phyloP scores from a whole-genome alignment of 2,329 filamentous ascomycete genomes.

The Trichophyton rubrum region DNA sequence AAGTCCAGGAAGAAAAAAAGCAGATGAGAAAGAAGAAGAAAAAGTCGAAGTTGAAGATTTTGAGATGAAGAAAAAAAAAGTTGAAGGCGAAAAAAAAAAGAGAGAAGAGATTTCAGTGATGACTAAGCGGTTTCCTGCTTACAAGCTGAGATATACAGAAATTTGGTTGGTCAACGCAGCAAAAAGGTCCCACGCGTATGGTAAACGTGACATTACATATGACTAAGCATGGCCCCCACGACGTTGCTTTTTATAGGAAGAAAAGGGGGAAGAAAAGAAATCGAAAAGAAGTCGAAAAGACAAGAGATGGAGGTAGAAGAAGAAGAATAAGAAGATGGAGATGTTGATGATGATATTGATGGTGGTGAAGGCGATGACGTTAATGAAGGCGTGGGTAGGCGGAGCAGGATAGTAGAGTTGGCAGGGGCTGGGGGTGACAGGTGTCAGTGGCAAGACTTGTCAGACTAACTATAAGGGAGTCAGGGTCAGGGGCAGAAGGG shows the following conservation, averaged over 20 bases:
- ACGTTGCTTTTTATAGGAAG: background rate
- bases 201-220: background rate
- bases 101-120: background rate
- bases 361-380: no score
- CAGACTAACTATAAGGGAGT: background rate
- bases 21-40: slow-evolving; percentile 3
- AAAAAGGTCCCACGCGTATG: background rate
- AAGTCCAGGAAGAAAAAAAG: background rate
- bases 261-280: background rate
- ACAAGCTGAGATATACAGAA: background rate
- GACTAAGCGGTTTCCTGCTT: background rate
- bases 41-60: background rate
- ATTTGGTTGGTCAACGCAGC: background rate
- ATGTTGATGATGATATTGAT: background rate
- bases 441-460: background rate
- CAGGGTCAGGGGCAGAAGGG: background rate
- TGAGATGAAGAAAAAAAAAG: slow-evolving; percentile 2
- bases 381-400: background rate
- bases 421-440: background rate
- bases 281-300: background rate
- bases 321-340: background rate
- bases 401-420: background rate
- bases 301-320: background rate
- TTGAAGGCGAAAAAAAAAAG: background rate
- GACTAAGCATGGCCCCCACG: slow-evolving; percentile 1